A percentile compares a stretch with the other conserved stretches of the same genome.
Conservation (phyloP, 2,329 filamentous ascomycete genomes). For the Alternaria rosae region DNA sequence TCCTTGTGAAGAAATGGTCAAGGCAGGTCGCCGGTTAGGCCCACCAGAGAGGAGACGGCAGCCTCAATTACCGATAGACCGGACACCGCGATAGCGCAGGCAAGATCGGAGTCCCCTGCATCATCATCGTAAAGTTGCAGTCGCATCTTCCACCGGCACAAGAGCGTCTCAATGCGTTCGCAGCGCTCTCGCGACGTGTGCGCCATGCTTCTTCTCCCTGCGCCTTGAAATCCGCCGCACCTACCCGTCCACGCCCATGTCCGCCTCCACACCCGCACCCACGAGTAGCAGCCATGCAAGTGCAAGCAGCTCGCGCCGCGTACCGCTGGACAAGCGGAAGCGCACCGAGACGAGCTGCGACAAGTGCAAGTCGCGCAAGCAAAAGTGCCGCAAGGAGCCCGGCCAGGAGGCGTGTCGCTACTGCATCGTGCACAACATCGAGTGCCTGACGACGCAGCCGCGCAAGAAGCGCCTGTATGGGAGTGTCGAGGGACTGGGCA, state of each 20-base stretch:
- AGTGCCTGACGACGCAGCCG: conserved; percentile 54
- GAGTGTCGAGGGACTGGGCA: conserved; percentile 53
- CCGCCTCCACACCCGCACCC: conserved; percentile 16
- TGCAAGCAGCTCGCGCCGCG: conserved; percentile 42
- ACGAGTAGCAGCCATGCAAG: conserved; percentile 9
- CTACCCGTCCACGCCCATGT: conserved; percentile 11
- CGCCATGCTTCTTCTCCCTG: conserved; percentile 18
- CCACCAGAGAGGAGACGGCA: conserved; percentile 14
- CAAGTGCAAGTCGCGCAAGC: conserved; percentile 57
- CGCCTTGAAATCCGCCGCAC: conserved; percentile 15
- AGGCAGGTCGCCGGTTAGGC: not conserved
- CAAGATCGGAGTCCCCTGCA: conserved; percentile 4
- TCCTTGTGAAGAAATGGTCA: not conserved
- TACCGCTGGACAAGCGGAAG: conserved; percentile 55
- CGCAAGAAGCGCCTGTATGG: conserved; percentile 56
- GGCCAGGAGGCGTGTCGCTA: conserved; percentile 53
- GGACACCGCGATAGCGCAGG: conserved; percentile 4
- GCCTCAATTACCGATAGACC: conserved; percentile 10
- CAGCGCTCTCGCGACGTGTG: conserved; percentile 6
- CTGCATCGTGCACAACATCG: conserved; percentile 52
- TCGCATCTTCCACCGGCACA: conserved; percentile 12
- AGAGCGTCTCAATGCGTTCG: conserved; percentile 4
- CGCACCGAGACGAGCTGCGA: conserved; percentile 57
- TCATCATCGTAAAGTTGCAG: conserved; percentile 6
- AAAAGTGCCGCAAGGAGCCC: conserved; percentile 54